A percentile compares a stretch with the other conserved stretches of the same genome.
These are phyloP conservation scores for Lipomyces chichibuensis DNA, from an alignment of 805 yeast genomes.

Conservation along the genomic window DNA sequence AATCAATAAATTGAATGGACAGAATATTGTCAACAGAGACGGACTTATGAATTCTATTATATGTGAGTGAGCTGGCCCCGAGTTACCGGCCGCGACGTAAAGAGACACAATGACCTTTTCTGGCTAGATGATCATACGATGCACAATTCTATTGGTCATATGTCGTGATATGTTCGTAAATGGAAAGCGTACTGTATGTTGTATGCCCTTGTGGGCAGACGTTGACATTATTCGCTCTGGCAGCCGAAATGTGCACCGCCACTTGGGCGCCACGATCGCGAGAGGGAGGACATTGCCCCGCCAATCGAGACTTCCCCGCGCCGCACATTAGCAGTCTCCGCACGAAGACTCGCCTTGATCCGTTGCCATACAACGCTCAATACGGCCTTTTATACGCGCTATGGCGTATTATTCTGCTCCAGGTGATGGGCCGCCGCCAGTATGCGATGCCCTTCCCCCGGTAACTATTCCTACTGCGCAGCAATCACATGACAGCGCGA, in stretches of 20 bases:
- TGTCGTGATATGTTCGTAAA: no score
- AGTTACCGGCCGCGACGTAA: no score
- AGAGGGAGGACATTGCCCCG: neutral
- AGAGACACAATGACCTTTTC: no score
- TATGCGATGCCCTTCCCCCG: neutral
- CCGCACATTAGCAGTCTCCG: neutral
- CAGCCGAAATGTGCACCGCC: neutral
- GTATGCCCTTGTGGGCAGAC: no score
- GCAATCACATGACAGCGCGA: neutral
- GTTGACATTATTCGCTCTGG: no score
- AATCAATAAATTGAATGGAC: no score
- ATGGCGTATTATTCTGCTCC: slow-evolving; percentile 5
- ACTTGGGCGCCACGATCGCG: neutral
- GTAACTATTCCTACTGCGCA: neutral
- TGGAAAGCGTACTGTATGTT: no score
- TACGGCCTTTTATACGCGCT: neutral
- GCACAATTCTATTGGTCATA: no score
- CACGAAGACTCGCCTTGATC: neutral
- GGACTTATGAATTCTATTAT: no score
- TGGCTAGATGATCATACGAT: no score
- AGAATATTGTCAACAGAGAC: no score
- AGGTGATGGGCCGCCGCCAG: neutral
- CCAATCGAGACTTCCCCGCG: neutral
- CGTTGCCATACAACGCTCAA: neutral
- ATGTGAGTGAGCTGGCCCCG: no score